Evolutionary conservation across 1,284 basidiomycete species (phyloP), one percentile per base, ranked within the genome.

Genomic region (Phylloporus gajari): DNA sequence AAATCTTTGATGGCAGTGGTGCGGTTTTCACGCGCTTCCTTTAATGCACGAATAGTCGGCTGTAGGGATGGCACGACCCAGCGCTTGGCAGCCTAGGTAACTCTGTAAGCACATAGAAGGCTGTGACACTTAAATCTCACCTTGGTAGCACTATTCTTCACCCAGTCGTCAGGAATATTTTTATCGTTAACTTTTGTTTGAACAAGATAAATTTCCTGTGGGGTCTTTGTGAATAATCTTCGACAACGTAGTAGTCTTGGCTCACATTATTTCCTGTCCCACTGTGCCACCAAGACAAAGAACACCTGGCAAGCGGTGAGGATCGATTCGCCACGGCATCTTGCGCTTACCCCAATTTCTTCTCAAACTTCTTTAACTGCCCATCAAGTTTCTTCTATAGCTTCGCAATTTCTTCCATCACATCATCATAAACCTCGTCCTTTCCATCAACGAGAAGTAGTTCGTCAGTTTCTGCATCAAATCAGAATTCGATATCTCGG

Each of bases 11-110:
- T 91, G 11, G 91, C 91, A 2, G 89, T 88, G 69, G 88, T 93
- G 60, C 93, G 92, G 68, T 91, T 96, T 84, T 99, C 97, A 44
- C 95, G 90, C 6, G 95, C 96, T 84, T 99, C 97, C 83, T 98
- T 98, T 61, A 97, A 87, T 69, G 90, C 85, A 48, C 95, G 91
- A 68, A 98, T 91, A 35, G 91, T 89, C 5, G 88, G 80, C 69
- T 91, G 89, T 2, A 96, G 88, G 32, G 92, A 87, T 1, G 93
- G 93, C 4, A 96, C 93, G 23, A 91, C 85, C 86, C 93, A 98
- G 21, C 97, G 92, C 30, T 88, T 87, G 73, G 89, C 88, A 48
- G 90, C 88, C 94, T 96, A 76, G 12, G 35, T 61, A 27, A 64
- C 51, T 56, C 40, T n/a, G 67, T 72, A 48, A 78, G 74, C 64